A percentile compares a stretch with the other conserved stretches of the same genome.
Evolutionary conservation across 352 stramenopile species (phyloP).

Genomic region (Phytopythium chamaehyphon): DNA sequence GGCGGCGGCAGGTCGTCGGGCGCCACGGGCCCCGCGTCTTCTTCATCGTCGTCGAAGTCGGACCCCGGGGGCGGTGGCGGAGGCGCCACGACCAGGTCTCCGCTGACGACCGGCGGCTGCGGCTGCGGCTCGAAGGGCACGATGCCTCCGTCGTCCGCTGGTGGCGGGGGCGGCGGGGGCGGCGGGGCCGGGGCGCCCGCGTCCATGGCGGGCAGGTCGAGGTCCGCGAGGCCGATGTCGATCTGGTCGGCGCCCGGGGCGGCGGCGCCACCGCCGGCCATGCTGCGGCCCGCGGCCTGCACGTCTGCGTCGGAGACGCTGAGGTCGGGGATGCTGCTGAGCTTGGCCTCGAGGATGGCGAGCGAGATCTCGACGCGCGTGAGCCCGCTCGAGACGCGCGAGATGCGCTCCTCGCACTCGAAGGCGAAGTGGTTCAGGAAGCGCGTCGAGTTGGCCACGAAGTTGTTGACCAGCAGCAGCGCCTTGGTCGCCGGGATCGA

Average conservation of each 20-base stretch:
- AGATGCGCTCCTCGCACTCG: slow-evolving; percentile 80
- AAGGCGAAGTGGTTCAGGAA: slow-evolving; percentile 87
- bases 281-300: slow-evolving; percentile 24
- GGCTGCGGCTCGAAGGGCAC: slow-evolving; percentile 45
- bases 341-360: slow-evolving; percentile 81
- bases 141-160: slow-evolving; percentile 7
- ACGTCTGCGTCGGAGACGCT: slow-evolving; percentile 60
- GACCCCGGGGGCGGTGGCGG: slow-evolving; percentile 26
- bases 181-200: slow-evolving; percentile 19
- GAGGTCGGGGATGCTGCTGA: slow-evolving; percentile 81
- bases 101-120: slow-evolving; percentile 20
- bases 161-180: slow-evolving; percentile 21
- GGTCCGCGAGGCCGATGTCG: slow-evolving; percentile 61
- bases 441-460: slow-evolving; percentile 79
- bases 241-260: slow-evolving; percentile 14
- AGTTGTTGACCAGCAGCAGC: slow-evolving; percentile 84
- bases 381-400: slow-evolving; percentile 62
- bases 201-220: slow-evolving; percentile 55
- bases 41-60: slow-evolving; percentile 23
- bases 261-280: slow-evolving; percentile 13
- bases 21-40: slow-evolving; percentile 9
- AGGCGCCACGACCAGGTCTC: slow-evolving; percentile 16
- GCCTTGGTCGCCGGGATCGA: slow-evolving; percentile 73
- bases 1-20: not conserved
- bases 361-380: slow-evolving; percentile 82